phyloP scores from a whole-genome alignment of 2,329 filamentous ascomycete genomes.

The Lasiodiplodia gonubiensis region DNA sequence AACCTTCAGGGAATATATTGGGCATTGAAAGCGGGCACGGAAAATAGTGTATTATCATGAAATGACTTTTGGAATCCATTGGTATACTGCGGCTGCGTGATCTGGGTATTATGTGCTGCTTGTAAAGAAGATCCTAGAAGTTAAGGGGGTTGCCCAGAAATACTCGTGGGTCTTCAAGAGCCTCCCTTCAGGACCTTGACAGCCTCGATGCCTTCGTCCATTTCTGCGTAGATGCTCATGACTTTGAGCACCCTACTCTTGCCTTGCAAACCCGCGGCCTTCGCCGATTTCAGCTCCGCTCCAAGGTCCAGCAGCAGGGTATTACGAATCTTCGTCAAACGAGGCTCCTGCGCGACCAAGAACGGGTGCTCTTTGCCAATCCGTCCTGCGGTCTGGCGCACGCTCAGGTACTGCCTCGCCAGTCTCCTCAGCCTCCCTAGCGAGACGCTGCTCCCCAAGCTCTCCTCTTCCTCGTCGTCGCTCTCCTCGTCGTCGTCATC shows the following conservation, averaged over 20 bases:
- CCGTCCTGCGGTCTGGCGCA: slow-evolving; percentile 57
- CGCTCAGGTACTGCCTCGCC: slow-evolving; percentile 62
- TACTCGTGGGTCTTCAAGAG: slow-evolving; percentile 48
- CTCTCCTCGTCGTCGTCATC: slow-evolving; percentile 44
- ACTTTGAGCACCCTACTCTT: slow-evolving; percentile 58
- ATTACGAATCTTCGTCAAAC: slow-evolving; percentile 64
- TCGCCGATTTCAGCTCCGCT: slow-evolving; percentile 65
- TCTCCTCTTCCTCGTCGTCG: slow-evolving; percentile 42
- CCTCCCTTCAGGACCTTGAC: slow-evolving; percentile 54
- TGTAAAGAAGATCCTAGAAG: background rate
- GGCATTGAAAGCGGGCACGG: slow-evolving; percentile 46
- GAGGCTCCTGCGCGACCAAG: slow-evolving; percentile 60
- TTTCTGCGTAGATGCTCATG: slow-evolving; percentile 64
- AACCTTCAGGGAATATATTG: background rate
- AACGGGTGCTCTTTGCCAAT: slow-evolving; percentile 68
- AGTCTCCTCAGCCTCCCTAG: slow-evolving; percentile 59
- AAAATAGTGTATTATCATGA: slow-evolving; percentile 37
- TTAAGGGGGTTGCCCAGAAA: background rate
- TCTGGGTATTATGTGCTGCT: slow-evolving; percentile 14
- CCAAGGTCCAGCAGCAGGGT: slow-evolving; percentile 70
- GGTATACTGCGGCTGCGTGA: background rate
- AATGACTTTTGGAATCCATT: slow-evolving; percentile 5
- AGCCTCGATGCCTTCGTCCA: slow-evolving; percentile 66
- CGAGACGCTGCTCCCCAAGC: slow-evolving; percentile 37
- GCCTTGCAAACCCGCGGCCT: slow-evolving; percentile 46